phyloP scores from a whole-genome alignment of 192 early-diverging fungal genomes.

The Pilobolus umbonatus region DNA sequence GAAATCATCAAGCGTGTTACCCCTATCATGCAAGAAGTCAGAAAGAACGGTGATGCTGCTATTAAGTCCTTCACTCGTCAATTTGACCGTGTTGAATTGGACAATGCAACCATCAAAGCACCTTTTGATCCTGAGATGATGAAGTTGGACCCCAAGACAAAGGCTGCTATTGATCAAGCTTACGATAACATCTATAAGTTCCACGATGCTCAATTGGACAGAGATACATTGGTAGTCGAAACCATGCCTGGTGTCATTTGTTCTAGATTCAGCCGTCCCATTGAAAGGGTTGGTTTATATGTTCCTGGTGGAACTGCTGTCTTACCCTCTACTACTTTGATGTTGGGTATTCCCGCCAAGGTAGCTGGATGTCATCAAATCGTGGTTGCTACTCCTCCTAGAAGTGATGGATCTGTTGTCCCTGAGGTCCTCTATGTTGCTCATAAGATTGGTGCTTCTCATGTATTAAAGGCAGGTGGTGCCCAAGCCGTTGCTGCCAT shows the following conservation, averaged over 20 bases:
- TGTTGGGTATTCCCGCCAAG: conserved; percentile 96
- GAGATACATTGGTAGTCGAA: conserved; percentile 72
- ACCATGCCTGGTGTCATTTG: conserved; percentile 98
- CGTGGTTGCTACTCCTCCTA: conserved; percentile 92
- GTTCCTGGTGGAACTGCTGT: conserved; percentile 98
- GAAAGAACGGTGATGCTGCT: conserved; percentile 78
- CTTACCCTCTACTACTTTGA: conserved; percentile 90
- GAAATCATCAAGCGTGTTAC: conserved; percentile 84
- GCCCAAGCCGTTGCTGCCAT: conserved; percentile 98
- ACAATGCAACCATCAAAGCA: conserved; percentile 67
- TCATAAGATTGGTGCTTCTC: conserved; percentile 91
- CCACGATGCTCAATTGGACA: conserved; percentile 86
- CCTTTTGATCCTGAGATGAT: conserved; percentile 70
- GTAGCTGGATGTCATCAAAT: conserved; percentile 96
- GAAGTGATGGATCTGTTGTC: conserved; percentile 82
- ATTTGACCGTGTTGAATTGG: conserved; percentile 84
- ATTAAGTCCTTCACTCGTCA: conserved; percentile 79
- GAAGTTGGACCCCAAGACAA: conserved; percentile 57
- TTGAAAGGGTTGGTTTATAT: conserved; percentile 95
- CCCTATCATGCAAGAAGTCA: conserved; percentile 88
- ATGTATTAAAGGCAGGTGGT: conserved; percentile 90
- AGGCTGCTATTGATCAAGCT: conserved; percentile 88
- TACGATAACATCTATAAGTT: conserved; percentile 91
- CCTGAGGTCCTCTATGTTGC: conserved; percentile 99
- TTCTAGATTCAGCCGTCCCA: conserved; percentile 87